These are phyloP conservation scores for Coniochaeta sp. DNA, from an alignment of 2,329 filamentous ascomycete species.

Conservation along the genomic window DNA sequence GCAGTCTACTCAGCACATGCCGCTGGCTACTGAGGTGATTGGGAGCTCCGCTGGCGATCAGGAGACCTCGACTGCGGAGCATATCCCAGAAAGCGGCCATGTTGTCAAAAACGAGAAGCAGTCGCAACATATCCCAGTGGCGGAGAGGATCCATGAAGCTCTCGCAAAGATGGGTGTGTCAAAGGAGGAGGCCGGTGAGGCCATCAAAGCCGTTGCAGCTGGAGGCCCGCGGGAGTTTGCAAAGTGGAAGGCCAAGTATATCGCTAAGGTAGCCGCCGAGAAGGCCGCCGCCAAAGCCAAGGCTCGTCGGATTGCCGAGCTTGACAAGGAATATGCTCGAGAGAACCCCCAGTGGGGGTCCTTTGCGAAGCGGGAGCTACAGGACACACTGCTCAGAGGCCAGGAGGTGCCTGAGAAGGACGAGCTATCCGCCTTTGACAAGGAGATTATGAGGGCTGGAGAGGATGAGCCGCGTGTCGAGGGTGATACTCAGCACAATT, in stretches of 20 bases:
- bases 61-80: no score
- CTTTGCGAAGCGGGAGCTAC: not conserved
- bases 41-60: no score
- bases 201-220: not conserved
- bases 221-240: not conserved
- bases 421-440: no score
- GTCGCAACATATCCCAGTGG: no score
- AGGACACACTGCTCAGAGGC: not conserved
- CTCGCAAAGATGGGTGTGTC: not conserved
- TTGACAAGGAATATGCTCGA: not conserved
- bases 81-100: no score
- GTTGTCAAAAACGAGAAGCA: no score
- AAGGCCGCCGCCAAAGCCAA: not conserved
- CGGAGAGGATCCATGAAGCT: not conserved
- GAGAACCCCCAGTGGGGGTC: not conserved
- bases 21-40: no score
- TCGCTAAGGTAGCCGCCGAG: not conserved
- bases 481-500: no score
- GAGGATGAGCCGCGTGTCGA: no score
- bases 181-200: not conserved
- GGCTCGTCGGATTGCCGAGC: not conserved
- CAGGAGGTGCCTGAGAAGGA: no score
- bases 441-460: no score
- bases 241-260: not conserved
- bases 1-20: no score